A percentile compares a stretch with the other conserved stretches of the same genome.
Conservation (phyloP, 1,139 yeast genomes). For the Candida glucosophila region DNA sequence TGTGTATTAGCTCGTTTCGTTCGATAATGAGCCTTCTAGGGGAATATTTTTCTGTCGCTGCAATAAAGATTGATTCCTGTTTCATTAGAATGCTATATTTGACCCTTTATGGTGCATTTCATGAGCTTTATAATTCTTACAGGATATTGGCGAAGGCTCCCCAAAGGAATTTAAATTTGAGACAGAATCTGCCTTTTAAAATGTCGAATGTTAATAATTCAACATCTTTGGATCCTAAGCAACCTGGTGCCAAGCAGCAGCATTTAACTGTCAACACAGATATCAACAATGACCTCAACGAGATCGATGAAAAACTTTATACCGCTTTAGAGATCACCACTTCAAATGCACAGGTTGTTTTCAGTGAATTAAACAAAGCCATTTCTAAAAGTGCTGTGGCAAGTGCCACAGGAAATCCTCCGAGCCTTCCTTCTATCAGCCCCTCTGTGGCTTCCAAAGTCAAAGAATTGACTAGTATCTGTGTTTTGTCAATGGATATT, state of each 20-base stretch:
- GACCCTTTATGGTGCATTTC: slow-evolving; percentile 63
- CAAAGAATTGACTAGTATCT: slow-evolving; percentile 71
- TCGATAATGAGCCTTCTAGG: slow-evolving; percentile 41
- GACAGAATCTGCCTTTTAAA: not conserved
- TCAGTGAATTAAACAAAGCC: slow-evolving; percentile 70
- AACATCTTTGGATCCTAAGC: slow-evolving; percentile 16
- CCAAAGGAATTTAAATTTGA: slow-evolving; percentile 1
- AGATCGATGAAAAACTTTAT: slow-evolving; percentile 69
- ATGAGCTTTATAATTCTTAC: slow-evolving; percentile 72
- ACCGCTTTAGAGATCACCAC: slow-evolving; percentile 70
- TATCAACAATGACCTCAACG: slow-evolving; percentile 23
- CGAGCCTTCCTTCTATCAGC: slow-evolving; percentile 11
- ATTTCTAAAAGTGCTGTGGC: slow-evolving; percentile 58
- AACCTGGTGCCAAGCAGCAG: slow-evolving; percentile 8
- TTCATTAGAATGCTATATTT: slow-evolving; percentile 67
- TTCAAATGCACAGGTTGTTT: slow-evolving; percentile 69
- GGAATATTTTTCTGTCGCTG: slow-evolving; percentile 38
- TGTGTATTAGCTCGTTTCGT: slow-evolving; percentile 39
- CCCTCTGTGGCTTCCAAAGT: slow-evolving; percentile 50
- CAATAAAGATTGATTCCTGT: slow-evolving; percentile 54
- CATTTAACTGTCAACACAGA: slow-evolving; percentile 17
- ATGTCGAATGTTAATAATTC: slow-evolving; percentile 7
- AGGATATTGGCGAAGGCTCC: slow-evolving; percentile 35
- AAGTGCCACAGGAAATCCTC: slow-evolving; percentile 11
- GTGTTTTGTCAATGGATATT: slow-evolving; percentile 72